Evolutionary conservation across 1,284 basidiomycete species (phyloP).

Genomic region (Puccinia hordei): DNA sequence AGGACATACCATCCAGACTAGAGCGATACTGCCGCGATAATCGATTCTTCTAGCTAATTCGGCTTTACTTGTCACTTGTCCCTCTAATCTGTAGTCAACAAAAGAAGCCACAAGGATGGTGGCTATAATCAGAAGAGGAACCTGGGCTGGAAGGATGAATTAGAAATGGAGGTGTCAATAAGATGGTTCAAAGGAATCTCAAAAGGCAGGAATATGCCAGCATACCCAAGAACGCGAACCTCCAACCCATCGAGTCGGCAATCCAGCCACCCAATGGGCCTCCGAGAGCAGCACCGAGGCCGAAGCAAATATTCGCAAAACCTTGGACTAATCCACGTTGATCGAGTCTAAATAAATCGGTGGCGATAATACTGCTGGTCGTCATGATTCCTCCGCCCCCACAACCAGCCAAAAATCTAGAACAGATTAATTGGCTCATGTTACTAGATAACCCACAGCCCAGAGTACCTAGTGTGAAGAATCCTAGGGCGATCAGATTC

Average conservation of each 20-base stretch:
- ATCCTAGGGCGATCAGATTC: conserved; percentile 55
- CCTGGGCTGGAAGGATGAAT: conserved; percentile 53
- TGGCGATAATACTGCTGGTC: conserved; percentile 56
- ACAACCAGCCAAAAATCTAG: conserved; percentile 21
- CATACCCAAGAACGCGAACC: conserved; percentile 55
- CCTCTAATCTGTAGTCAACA: conserved; percentile 45
- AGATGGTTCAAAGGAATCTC: not conserved
- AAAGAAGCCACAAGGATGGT: conserved; percentile 53
- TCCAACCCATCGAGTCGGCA: conserved; percentile 59
- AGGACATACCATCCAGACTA: conserved; percentile 21
- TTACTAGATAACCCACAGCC: conserved; percentile 27
- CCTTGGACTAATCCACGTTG: conserved; percentile 58
- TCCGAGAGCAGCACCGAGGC: conserved; percentile 57
- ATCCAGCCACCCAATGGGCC: conserved; percentile 58
- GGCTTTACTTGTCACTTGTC: conserved; percentile 20
- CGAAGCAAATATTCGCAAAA: conserved; percentile 58
- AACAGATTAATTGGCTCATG: conserved; percentile 22
- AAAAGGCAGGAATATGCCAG: not conserved
- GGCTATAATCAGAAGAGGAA: conserved; percentile 56
- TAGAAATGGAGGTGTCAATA: conserved; percentile 8
- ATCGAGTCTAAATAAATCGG: conserved; percentile 58
- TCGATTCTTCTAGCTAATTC: conserved; percentile 37
- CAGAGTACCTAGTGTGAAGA: conserved; percentile 34
- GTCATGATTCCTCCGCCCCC: conserved; percentile 53
- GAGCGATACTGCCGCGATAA: conserved; percentile 31